Conservation (phyloP, 495 filamentous ascomycete genomes). For the Amphirosellinia nigrospora region DNA sequence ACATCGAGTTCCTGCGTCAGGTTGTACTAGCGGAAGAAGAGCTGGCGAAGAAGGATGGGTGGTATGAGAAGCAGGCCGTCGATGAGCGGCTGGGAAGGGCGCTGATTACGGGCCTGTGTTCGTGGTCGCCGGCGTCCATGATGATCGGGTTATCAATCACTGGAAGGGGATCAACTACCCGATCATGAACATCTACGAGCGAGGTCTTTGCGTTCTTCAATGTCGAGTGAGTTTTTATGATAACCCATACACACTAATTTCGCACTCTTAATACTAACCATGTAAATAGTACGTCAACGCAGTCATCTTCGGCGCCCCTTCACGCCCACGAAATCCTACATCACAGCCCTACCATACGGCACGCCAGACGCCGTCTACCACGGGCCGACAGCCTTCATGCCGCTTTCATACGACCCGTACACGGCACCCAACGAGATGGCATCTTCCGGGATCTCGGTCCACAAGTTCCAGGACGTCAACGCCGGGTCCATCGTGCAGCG, state of each 20-base stretch:
- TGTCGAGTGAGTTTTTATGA: slow-evolving; percentile 69
- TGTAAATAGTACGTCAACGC: slow-evolving; percentile 76
- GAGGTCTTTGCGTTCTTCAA: slow-evolving; percentile 92
- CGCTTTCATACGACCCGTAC: slow-evolving; percentile 86
- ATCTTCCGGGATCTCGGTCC: slow-evolving; percentile 77
- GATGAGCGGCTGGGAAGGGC: slow-evolving; percentile 67
- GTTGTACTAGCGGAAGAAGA: slow-evolving; percentile 75
- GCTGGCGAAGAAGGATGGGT: slow-evolving; percentile 67
- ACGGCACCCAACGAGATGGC: slow-evolving; percentile 72
- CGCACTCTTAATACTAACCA: slow-evolving; percentile 17
- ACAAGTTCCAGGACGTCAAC: slow-evolving; percentile 86
- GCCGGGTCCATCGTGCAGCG: slow-evolving; percentile 88
- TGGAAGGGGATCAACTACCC: slow-evolving; percentile 98
- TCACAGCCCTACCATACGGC: slow-evolving; percentile 76
- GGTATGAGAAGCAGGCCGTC: slow-evolving; percentile 70
- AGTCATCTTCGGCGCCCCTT: slow-evolving; percentile 91
- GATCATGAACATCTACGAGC: slow-evolving; percentile 99
- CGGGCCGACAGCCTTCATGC: slow-evolving; percentile 91
- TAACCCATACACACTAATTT: neutral
- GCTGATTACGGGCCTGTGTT: slow-evolving; percentile 81
- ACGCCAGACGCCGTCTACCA: slow-evolving; percentile 87
- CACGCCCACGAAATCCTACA: slow-evolving; percentile 74
- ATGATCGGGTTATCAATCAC: slow-evolving; percentile 90
- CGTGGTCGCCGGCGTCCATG: slow-evolving; percentile 89
- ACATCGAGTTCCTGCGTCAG: slow-evolving; percentile 88